Conservation (phyloP, 2,329 filamentous ascomycete genomes). For the Sclerotinia subarctica region DNA sequence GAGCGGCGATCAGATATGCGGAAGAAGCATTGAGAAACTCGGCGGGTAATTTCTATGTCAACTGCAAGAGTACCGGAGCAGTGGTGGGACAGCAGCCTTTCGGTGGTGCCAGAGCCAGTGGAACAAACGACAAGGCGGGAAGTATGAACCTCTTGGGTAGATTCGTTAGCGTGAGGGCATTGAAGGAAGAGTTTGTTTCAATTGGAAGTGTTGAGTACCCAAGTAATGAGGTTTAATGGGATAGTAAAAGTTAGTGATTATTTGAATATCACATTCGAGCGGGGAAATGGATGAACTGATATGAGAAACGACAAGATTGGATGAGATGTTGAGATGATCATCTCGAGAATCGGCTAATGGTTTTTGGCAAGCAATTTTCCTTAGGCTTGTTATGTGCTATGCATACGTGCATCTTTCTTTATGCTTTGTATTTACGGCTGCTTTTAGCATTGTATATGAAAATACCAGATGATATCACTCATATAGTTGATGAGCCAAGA, state of each 20-base stretch:
- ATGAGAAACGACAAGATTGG: not conserved
- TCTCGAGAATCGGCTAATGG: not conserved
- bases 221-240: slow-evolving; percentile 56
- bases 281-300: not conserved
- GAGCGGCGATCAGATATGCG: slow-evolving; percentile 61
- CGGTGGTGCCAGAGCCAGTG: slow-evolving; percentile 63
- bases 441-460: not conserved
- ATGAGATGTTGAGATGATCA: not conserved
- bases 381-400: not conserved
- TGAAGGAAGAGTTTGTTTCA: slow-evolving; percentile 72
- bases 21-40: slow-evolving; percentile 69
- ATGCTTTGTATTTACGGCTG: not conserved
- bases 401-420: not conserved
- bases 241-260: not conserved
- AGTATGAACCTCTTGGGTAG: slow-evolving; percentile 60
- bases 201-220: slow-evolving; percentile 64
- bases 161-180: slow-evolving; percentile 63
- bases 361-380: not conserved
- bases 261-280: no score
- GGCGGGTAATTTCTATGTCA: slow-evolving; percentile 82
- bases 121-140: slow-evolving; percentile 72
- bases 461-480: not conserved
- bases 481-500: not conserved
- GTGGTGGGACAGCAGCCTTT: slow-evolving; percentile 73
- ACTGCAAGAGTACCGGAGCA: slow-evolving; percentile 74